Percentiles rank a stretch among this genome's conserved stretches.
These are phyloP conservation scores for Fusarium austroafricanum DNA, from an alignment of 2,329 filamentous ascomycete genomes.

Conservation along the genomic window DNA sequence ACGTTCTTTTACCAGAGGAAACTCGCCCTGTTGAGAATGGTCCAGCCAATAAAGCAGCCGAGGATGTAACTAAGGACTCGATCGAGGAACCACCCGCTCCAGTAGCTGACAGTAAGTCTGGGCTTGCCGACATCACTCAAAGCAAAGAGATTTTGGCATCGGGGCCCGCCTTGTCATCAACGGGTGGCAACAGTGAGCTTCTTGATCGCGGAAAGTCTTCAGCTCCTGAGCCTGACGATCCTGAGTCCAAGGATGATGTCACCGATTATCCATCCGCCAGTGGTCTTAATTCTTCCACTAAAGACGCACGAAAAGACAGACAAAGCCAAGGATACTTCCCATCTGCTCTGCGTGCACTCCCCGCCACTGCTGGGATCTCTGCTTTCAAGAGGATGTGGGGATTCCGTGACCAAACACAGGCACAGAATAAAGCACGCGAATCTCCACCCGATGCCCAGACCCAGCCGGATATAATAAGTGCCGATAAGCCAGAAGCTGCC, in stretches of 20 bases:
- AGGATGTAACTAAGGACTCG: neutral
- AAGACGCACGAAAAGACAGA: slow-evolving; percentile 20
- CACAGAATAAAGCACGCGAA: slow-evolving; percentile 4
- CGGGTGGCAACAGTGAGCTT: neutral
- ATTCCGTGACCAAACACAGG: slow-evolving; percentile 21
- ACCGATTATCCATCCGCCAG: slow-evolving; percentile 14
- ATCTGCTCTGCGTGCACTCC: slow-evolving; percentile 36
- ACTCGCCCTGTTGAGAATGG: neutral
- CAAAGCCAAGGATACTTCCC: slow-evolving; percentile 38
- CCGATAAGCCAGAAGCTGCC: slow-evolving; percentile 1
- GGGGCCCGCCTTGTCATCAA: neutral
- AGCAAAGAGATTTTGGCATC: neutral
- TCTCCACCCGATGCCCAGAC: slow-evolving; percentile 1
- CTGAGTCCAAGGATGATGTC: slow-evolving; percentile 14
- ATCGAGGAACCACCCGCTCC: neutral
- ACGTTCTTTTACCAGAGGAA: slow-evolving; percentile 7
- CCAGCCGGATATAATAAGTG: neutral
- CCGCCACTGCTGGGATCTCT: slow-evolving; percentile 31
- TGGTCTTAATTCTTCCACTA: slow-evolving; percentile 9
- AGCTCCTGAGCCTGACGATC: slow-evolving; percentile 12
- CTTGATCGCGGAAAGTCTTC: slow-evolving; percentile 11
- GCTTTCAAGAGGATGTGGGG: slow-evolving; percentile 41
- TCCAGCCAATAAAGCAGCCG: slow-evolving; percentile 5
- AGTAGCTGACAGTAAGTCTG: neutral
- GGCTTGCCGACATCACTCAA: neutral